Conservation (phyloP, 1,139 yeast species). For the Eremothecium sinecaudum region DNA sequence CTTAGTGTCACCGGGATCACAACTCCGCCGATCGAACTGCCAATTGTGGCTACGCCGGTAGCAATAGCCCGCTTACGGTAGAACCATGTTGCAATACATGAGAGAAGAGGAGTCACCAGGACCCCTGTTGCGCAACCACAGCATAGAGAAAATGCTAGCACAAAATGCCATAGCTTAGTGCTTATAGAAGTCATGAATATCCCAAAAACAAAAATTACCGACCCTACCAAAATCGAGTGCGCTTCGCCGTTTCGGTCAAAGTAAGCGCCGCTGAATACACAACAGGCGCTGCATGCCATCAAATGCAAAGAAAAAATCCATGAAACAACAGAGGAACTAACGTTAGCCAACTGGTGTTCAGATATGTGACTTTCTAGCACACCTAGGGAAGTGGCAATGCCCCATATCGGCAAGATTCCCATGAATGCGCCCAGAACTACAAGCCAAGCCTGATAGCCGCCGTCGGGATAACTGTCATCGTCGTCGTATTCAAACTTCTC, state of each 20-base stretch:
- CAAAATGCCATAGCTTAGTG: constrained; percentile 46
- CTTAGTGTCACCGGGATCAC: constrained; percentile 52
- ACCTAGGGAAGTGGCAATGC: constrained; percentile 51
- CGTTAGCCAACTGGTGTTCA: constrained; percentile 40
- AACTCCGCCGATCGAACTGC: constrained; percentile 64
- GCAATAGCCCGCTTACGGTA: constrained; percentile 50
- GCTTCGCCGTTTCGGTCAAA: constrained; percentile 56
- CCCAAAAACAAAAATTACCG: constrained; percentile 41
- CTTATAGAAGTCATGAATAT: constrained; percentile 49
- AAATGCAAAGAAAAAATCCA: constrained; percentile 61
- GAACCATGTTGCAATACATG: constrained; percentile 56
- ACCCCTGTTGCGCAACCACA: constrained; percentile 54
- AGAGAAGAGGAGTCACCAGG: constrained; percentile 49
- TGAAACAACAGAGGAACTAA: constrained; percentile 43
- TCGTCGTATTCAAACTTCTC: constrained; percentile 11
- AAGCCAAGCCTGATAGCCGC: constrained; percentile 46
- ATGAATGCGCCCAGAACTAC: constrained; percentile 49
- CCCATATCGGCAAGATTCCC: constrained; percentile 52
- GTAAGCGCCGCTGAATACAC: constrained; percentile 50
- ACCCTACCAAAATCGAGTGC: constrained; percentile 39
- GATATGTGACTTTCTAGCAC: constrained; percentile 54
- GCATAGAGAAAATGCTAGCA: constrained; percentile 46
- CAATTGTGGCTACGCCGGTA: constrained; percentile 51
- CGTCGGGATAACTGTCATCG: constrained; percentile 38
- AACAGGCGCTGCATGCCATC: constrained; percentile 47